Base-by-base conservation (phyloP, 2,329 filamentous ascomycete species). In the Scytalidium lignicola region DNA sequence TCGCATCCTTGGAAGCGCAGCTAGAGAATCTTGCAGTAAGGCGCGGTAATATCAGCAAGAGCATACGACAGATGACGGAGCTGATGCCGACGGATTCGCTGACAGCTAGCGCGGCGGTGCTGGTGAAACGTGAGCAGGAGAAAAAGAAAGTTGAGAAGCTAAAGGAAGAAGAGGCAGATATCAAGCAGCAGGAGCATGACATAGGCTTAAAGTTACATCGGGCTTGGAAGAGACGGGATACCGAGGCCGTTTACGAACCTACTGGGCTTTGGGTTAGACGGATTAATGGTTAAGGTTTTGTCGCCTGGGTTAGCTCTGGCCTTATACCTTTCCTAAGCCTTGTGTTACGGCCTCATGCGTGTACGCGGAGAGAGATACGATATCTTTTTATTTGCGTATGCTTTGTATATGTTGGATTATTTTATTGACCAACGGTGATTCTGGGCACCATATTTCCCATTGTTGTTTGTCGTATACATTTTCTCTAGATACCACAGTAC, bases 241-340 rank as follows among this genome's bases (percentile, higher is more conserved):
- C 84, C 55, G 78, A 85, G 46, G 76, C 75, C 2, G 73, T 75
- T 28, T 85, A 75, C 59, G 83, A 88, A 60, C 80, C 80, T 10
- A 85, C 83, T 0, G 79, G 79, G 23, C 68, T 95, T 9, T 95
- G 89, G 89, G 86, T 95, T 44, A 79, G 85, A 60, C 76, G 89
- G 55, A 84, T 90, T 52, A 90, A 87, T 18, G 79, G 75, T 53
- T 85, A 65, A 77, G 39, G 21, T 26, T 26, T 26, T 21, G 15
- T 32, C 23, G 10, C 5, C 23, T 26, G 10, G 10, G 23, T 26
- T 26, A 10, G 23, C 5, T 26, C 6, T 6, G 23, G 23, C 23
- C 10, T 26, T 26, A 26, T 5, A 6, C 10, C 6, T 26, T 26
- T 26, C 10, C 23, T 26, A 5, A 6, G 23, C 23, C 23, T 10